phyloP scores from a whole-genome alignment of 345 rosid genomes.

The Populus ilicifolia region DNA sequence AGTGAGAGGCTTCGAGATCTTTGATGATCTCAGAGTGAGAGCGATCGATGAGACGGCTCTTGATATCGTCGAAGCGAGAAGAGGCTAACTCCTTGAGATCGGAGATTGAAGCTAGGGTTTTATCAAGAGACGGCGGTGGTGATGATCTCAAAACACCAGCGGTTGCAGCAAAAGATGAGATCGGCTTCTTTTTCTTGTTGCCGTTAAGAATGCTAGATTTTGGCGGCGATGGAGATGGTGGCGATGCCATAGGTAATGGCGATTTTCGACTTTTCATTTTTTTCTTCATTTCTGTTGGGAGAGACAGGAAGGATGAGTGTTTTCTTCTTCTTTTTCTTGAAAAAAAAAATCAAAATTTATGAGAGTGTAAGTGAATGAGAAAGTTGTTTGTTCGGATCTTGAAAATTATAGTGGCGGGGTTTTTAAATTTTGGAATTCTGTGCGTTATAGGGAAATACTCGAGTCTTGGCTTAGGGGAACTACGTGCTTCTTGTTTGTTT shows the following conservation, averaged over 20 bases:
- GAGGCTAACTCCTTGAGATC: conserved; percentile 40
- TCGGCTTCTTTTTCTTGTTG: not conserved
- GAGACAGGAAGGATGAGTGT: not conserved
- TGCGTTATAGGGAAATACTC: too few relatives aligned
- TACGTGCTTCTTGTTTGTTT: too few relatives aligned
- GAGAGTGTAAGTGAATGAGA: too few relatives aligned
- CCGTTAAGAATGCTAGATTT: not conserved
- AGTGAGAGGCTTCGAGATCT: conserved; percentile 47
- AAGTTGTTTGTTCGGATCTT: too few relatives aligned
- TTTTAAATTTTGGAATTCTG: too few relatives aligned
- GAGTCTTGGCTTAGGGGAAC: too few relatives aligned
- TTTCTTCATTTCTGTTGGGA: conserved; percentile 2
- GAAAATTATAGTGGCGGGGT: too few relatives aligned
- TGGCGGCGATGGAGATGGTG: conserved; percentile 2
- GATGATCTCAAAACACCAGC: not conserved
- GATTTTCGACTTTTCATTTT: conserved; percentile 1
- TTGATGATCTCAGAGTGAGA: conserved; percentile 52
- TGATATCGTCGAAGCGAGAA: conserved; percentile 41
- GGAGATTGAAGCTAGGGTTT: conserved; percentile 29
- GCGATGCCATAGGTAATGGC: conserved; percentile 9
- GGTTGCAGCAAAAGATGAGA: not conserved
- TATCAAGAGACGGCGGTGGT: conserved; percentile 10
- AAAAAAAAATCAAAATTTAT: not conserved
- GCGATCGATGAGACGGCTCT: conserved; percentile 36
- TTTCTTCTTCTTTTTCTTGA: not conserved